Conservation (phyloP, 129 eudicot genomes). For the Pittosporum tobira region DNA sequence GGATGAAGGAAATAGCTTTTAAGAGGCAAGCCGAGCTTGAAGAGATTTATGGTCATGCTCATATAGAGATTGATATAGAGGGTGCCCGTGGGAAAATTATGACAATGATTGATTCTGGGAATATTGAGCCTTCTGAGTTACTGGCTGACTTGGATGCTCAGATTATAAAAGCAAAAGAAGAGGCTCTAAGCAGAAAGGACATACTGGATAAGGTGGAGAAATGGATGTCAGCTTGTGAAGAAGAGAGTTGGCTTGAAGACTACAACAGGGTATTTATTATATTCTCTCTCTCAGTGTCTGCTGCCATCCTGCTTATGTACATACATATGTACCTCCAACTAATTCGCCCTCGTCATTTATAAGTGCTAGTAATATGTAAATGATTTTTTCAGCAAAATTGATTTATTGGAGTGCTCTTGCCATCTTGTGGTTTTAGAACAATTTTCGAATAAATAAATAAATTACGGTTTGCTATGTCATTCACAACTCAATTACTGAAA, state of each 20-base stretch:
- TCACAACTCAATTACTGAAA: slow-evolving; percentile 4
- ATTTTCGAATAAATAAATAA: background rate
- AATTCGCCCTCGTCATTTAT: background rate
- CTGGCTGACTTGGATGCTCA: slow-evolving; percentile 93
- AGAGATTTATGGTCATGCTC: slow-evolving; percentile 72
- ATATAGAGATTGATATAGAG: slow-evolving; percentile 75
- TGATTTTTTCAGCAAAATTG: too few relatives aligned
- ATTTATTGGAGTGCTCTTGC: too few relatives aligned
- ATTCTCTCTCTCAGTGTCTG: slow-evolving; percentile 8
- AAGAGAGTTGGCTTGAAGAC: slow-evolving; percentile 99
- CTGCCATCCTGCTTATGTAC: background rate
- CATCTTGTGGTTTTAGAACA: too few relatives aligned
- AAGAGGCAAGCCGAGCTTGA: slow-evolving; percentile 90
- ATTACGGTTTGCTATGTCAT: background rate
- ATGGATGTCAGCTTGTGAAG: slow-evolving; percentile 99
- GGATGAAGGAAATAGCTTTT: slow-evolving; percentile 94
- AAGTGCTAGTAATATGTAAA: too few relatives aligned
- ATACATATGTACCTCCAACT: background rate
- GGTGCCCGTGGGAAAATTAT: slow-evolving; percentile 65
- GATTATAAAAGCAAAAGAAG: slow-evolving; percentile 79
- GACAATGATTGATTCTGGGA: slow-evolving; percentile 76
- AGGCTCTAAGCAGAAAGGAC: slow-evolving; percentile 86
- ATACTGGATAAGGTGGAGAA: slow-evolving; percentile 94
- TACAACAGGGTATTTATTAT: slow-evolving; percentile 61
- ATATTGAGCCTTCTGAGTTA: slow-evolving; percentile 79